Conservation (phyloP, 2,329 filamentous ascomycete genomes). For the Colletotrichum sp. region DNA sequence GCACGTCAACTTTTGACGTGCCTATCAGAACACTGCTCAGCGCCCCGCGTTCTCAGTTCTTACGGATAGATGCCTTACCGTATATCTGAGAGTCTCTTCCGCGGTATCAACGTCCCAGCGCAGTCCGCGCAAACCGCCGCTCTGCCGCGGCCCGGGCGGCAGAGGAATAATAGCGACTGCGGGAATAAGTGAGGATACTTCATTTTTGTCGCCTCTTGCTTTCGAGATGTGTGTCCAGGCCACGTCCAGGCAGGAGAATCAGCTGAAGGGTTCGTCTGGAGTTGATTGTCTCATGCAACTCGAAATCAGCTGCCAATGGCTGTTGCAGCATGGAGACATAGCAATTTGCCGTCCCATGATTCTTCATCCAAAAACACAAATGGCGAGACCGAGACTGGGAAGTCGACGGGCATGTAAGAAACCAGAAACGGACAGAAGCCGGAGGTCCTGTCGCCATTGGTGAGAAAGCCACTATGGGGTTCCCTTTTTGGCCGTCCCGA, state of each 20-base stretch:
- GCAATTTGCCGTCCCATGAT: not conserved
- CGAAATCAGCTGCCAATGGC: not conserved
- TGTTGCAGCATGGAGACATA: not conserved
- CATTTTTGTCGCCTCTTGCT: not conserved
- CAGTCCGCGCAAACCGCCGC: not conserved
- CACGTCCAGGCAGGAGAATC: not conserved
- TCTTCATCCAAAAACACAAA: not conserved
- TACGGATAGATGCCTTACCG: not conserved
- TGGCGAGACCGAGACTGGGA: not conserved
- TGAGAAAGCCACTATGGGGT: not conserved
- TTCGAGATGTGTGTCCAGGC: not conserved
- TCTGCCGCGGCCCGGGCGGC: not conserved
- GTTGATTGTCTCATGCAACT: not conserved
- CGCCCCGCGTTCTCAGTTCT: not conserved
- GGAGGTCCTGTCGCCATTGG: not conserved
- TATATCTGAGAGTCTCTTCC: not conserved
- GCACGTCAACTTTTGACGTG: not conserved
- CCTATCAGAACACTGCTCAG: not conserved
- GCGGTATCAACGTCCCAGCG: not conserved
- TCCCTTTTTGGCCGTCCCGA: conserved; percentile 5
- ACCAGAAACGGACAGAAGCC: not conserved
- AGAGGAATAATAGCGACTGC: not conserved
- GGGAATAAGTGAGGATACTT: not conserved
- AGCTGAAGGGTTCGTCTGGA: not conserved
- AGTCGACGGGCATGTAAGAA: not conserved